Base-by-base conservation (phyloP, 2,329 filamentous ascomycete species). In the Rhinocladiella similis region DNA sequence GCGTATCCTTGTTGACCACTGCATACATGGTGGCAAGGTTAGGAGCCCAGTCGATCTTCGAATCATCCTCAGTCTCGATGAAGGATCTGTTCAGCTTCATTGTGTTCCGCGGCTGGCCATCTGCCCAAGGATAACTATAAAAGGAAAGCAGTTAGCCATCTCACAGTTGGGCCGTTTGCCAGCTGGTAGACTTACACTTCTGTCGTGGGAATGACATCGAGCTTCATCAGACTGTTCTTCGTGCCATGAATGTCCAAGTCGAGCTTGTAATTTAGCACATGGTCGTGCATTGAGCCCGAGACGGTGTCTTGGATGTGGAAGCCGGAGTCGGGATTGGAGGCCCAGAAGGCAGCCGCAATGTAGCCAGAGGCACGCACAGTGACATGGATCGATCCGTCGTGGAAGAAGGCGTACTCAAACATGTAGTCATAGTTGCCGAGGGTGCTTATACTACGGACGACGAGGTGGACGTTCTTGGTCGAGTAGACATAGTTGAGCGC, bases 361-460 rank as follows among this genome's bases (percentile, higher is more conserved):
- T 53, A 53, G 19, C 60, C 60, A 27, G 50, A 55, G 19, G 80
- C 80, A 6, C 78, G 70, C 0, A 80, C 77, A 43, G 80, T 76
- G 27, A 82, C 75, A 6, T 77, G 69, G 2, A 84, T 74, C 3
- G 74, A 75, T 2, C 80, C 81, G 56, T 83, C 81, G 5, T 78
- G 58, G 60, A 72, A 73, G 65, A 83, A 83, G 5, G 68, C 66
- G 62, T 81, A 82, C 29, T 71, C 72, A 49, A 82, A 77, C 13
- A 75, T 73, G 59, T 75, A 77, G 59, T 83, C 80, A 63, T 83
- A 83, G 67, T 83, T 83, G 1, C 79, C 80, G 3, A 83, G 75
- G 0, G 79, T 82, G 0, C 74, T 72, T 3, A 82, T 73, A 1
- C 70, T 72, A 0, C 80, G 71, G 3, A 83, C 66, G 0, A 71